These are phyloP conservation scores for Colletotrichum orchidophilum DNA, from an alignment of 2,329 filamentous ascomycete species.

Conservation along the genomic window DNA sequence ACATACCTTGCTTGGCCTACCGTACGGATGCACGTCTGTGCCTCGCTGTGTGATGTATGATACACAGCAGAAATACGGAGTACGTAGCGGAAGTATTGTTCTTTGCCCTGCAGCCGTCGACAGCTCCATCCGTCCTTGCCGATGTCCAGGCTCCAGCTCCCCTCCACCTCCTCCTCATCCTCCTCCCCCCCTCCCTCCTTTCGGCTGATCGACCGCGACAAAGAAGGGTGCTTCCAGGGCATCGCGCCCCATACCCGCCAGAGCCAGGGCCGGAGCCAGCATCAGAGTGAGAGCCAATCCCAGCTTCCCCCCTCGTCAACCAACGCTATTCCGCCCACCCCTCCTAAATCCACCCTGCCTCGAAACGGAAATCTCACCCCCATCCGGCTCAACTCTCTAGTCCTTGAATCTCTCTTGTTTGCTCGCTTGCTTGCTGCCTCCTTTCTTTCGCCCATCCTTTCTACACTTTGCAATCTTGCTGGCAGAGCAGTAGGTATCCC, in stretches of 20 bases:
- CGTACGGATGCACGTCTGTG: neutral
- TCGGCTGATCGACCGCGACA: conserved; percentile 30
- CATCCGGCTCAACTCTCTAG: conserved; percentile 1
- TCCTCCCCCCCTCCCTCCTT: conserved; percentile 11
- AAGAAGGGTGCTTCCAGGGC: conserved; percentile 18
- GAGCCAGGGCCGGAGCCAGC: neutral
- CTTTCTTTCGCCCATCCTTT: neutral
- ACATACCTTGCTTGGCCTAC: neutral
- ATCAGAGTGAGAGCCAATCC: neutral
- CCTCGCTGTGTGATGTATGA: too few species aligned
- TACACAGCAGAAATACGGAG: too few species aligned
- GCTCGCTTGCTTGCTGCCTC: conserved; percentile 1
- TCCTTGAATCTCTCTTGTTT: conserved; percentile 22
- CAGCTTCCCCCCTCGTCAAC: neutral
- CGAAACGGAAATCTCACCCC: conserved; percentile 10
- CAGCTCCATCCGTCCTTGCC: neutral
- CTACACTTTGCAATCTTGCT: neutral
- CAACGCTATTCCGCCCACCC: conserved; percentile 1
- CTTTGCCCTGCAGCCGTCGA: neutral
- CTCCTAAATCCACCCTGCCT: conserved; percentile 8
- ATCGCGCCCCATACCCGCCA: conserved; percentile 27
- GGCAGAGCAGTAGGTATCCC: neutral
- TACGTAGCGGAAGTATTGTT: too few species aligned
- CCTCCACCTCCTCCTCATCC: neutral
- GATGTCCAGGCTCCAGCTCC: neutral